Evolutionary conservation across 2,329 filamentous ascomycete species (phyloP), one percentile per base, ranked within the genome.

Genomic region (Apiospora marii): DNA sequence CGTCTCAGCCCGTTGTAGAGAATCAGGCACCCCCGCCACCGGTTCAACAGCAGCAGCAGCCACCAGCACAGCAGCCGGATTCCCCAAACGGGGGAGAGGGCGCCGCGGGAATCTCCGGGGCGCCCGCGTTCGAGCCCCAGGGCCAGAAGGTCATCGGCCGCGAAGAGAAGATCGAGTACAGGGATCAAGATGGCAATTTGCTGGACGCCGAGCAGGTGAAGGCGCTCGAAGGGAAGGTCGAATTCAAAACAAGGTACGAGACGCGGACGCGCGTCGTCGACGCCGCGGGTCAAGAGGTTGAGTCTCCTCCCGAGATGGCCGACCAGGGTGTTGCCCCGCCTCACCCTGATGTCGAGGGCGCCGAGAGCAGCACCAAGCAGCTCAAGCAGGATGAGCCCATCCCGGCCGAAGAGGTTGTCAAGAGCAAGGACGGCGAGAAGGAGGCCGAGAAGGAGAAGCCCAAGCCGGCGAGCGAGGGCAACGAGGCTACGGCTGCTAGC

Each of bases 181-280:
- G 96, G 71, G 96, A 98, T 82, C 94, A 98, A 82, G 88, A 97
- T 77, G 96, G 96, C 76, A 98, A 98, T 80, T 82, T 98, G 44
- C 89, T 99, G 44, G 87, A 96, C 79, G 91, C 93, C 71, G 93
- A 95, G 79, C 90, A 98, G 81, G 95, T 99, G 73, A 90, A 93
- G 79, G 90, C 89, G 27, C 90, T 99, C 44, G 90, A 96, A 82
- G 96, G 96, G 79, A 97, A 98, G 83, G 95, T 98, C 73, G 94
- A 94, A 79, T 98, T 99, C 85, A 92, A 97, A 85, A 98, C 96
- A 16, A 93, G 92, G 76, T 98, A 98, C 81, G 96, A 98, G 87
- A 98, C 96, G n/a, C 90, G 93, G 75, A 98, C 95, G 12, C 92
- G 94, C 72, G 84, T 98, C 72, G 87, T 98, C 53, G 94, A 98